Percentiles rank a stretch among this genome's conserved stretches.
Evolutionary conservation across 2,329 filamentous ascomycete genomes (phyloP).

Genomic region (Penicillium frequentans): DNA sequence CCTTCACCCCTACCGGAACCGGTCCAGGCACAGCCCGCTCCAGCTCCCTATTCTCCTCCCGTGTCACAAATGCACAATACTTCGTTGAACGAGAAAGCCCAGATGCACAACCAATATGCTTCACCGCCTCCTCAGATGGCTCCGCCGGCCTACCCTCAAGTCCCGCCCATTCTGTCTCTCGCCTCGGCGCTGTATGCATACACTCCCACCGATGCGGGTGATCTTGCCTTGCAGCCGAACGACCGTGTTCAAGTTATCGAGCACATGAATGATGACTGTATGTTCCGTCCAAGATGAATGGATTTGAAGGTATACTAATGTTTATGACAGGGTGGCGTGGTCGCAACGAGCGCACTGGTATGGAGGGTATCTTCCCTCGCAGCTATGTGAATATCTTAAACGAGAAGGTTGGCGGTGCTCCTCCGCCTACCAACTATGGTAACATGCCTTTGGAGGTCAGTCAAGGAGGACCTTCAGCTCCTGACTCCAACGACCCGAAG

Average conservation of each 20-base stretch:
- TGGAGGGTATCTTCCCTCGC: constrained; percentile 92
- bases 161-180: constrained; percentile 61
- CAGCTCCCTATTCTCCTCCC: constrained; percentile 38
- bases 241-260: constrained; percentile 79
- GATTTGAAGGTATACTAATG: constrained; percentile 10
- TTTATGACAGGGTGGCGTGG: constrained; percentile 68
- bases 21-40: constrained; percentile 29
- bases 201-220: constrained; percentile 74
- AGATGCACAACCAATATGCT: constrained; percentile 41
- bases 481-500: constrained; percentile 42
- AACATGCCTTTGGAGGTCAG: constrained; percentile 76
- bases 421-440: constrained; percentile 45
- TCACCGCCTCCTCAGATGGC: constrained; percentile 37
- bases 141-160: constrained; percentile 55
- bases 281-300: constrained; percentile 14
- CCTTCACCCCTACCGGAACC: constrained; percentile 29
- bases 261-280: constrained; percentile 93
- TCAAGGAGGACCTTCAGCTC: constrained; percentile 50
- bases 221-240: constrained; percentile 76
- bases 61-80: constrained; percentile 39
- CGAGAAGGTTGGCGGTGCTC: constrained; percentile 53
- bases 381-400: constrained; percentile 78
- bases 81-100: constrained; percentile 44
- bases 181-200: constrained; percentile 85
- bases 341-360: constrained; percentile 75